Evolutionary conservation across 371 early-diverging fungal genomes (phyloP).

Genomic region (Saksenaea vasiformis): DNA sequence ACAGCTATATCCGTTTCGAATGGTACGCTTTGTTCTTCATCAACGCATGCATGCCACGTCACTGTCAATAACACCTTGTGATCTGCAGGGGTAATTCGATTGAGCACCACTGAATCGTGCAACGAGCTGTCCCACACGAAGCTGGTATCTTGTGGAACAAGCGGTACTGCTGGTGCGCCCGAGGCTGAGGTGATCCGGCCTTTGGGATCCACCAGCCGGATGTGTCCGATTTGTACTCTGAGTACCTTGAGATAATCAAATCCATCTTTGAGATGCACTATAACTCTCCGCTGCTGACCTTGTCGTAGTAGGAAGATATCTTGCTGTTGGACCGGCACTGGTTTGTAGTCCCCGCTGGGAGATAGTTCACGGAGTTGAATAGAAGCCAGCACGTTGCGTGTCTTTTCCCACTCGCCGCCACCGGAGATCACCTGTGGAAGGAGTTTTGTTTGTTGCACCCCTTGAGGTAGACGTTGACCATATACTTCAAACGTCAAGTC

Average conservation of each 20-base stretch:
- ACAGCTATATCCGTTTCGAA: conserved; percentile 49
- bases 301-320: conserved; percentile 2
- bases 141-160: conserved; percentile 36
- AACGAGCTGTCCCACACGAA: conserved; percentile 78
- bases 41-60: conserved; percentile 39
- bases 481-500: conserved; percentile 61
- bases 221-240: conserved; percentile 49
- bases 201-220: conserved; percentile 46
- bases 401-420: conserved; percentile 47
- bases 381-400: conserved; percentile 60
- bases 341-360: conserved; percentile 66
- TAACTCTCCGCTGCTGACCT: conserved; percentile 10
- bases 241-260: conserved; percentile 58
- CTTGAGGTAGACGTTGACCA: conserved; percentile 47
- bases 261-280: conserved; percentile 63
- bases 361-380: conserved; percentile 70
- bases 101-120: conserved; percentile 63
- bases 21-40: conserved; percentile 44
- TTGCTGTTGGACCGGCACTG: conserved; percentile 46
- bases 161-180: conserved; percentile 26
- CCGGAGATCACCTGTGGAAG: not conserved
- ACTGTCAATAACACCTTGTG: conserved; percentile 51
- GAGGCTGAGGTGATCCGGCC: conserved; percentile 32
- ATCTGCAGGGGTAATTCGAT: conserved; percentile 56
- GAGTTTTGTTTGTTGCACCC: not conserved